phyloP scores from a whole-genome alignment of 495 filamentous ascomycete genomes.

The Neurospora intermedia region DNA sequence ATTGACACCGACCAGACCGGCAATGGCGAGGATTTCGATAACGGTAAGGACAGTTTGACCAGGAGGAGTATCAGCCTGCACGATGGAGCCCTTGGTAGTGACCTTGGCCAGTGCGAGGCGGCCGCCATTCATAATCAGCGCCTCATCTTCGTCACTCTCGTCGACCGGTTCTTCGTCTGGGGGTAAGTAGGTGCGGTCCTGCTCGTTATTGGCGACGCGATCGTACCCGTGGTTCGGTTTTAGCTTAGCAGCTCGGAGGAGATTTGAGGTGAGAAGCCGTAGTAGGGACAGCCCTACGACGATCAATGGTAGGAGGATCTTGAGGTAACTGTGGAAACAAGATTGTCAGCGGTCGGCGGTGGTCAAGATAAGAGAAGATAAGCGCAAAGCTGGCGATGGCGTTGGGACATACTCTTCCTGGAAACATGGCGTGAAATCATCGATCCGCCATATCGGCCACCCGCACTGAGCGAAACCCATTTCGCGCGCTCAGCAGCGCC shows the following conservation, averaged over 20 bases:
- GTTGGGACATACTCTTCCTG: constrained; percentile 64
- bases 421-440: constrained; percentile 86
- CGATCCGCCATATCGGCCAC: constrained; percentile 70
- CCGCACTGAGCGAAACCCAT: constrained; percentile 61
- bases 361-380: neutral
- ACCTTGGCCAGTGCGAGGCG: constrained; percentile 52
- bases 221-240: constrained; percentile 41
- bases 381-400: neutral
- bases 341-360: constrained; percentile 9
- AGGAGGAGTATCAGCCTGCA: constrained; percentile 67
- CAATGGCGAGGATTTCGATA: constrained; percentile 63
- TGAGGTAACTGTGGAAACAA: constrained; percentile 57
- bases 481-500: constrained; percentile 8
- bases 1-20: constrained; percentile 59
- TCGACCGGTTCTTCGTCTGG: constrained; percentile 32
- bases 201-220: constrained; percentile 27
- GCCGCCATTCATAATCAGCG: constrained; percentile 38
- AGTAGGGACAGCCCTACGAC: constrained; percentile 60
- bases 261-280: constrained; percentile 46
- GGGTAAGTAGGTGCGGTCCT: constrained; percentile 37
- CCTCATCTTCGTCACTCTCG: constrained; percentile 55
- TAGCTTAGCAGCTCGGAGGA: constrained; percentile 36
- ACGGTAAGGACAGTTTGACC: constrained; percentile 59
- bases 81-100: constrained; percentile 49
- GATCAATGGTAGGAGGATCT: constrained; percentile 69